Conservation (phyloP, 495 filamentous ascomycete genomes). For the Beverwykella pulmonaria region DNA sequence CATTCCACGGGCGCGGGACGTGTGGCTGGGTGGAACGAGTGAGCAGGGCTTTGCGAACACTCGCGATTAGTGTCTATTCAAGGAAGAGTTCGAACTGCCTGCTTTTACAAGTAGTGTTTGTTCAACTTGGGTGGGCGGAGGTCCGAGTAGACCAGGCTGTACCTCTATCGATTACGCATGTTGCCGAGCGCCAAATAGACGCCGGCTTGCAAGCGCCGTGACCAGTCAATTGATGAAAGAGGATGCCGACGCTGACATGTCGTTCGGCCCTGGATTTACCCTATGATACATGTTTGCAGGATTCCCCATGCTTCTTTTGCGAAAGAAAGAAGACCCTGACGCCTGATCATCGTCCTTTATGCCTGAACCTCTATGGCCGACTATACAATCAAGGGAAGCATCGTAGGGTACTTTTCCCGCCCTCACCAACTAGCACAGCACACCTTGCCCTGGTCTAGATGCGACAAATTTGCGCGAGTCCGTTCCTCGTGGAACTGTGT, state of each 20-base stretch:
- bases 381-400: conserved; percentile 32
- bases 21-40: background rate
- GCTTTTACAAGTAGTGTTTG: no score
- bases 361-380: conserved; percentile 30
- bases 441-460: conserved; percentile 22
- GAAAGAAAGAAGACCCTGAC: conserved; percentile 13
- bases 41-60: background rate
- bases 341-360: conserved; percentile 27
- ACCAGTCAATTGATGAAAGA: background rate
- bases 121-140: no score
- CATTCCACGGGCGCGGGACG: background rate
- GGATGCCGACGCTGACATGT: background rate
- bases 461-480: conserved; percentile 1
- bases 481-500: background rate
- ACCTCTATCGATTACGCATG: conserved; percentile 34
- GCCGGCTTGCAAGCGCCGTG: background rate
- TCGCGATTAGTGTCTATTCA: background rate
- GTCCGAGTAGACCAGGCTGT: no score
- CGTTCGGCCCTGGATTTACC: background rate
- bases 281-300: conserved; percentile 28
- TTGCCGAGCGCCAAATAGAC: background rate
- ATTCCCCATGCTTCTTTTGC: conserved; percentile 1
- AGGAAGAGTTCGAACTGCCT: background rate
- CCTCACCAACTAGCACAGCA: conserved; percentile 8
- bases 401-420: conserved; percentile 5